phyloP scores from a whole-genome alignment of 257 asterid species.

The Craterostigma plantagineum region DNA sequence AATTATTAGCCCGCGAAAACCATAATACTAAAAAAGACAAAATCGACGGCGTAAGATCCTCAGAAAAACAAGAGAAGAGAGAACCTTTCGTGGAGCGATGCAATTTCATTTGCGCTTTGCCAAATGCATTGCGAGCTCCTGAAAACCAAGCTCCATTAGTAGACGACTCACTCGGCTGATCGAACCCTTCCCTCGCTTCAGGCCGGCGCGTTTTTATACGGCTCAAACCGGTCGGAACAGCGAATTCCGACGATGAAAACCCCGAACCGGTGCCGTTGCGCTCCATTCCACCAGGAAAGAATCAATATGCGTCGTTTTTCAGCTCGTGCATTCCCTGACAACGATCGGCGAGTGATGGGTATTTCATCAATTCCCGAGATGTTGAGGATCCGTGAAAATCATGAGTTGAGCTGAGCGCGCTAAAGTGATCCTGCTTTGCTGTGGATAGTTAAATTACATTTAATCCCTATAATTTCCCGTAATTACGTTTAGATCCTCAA shows the following conservation, averaged over 20 bases:
- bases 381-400: too few species aligned
- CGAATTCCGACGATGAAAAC: constrained; percentile 22
- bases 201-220: constrained; percentile 74
- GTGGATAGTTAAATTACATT: too few species aligned
- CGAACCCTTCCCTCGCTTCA: constrained; percentile 29
- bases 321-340: background rate
- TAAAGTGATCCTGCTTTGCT: too few species aligned
- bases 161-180: constrained; percentile 36
- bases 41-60: too few species aligned
- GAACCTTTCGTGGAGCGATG: constrained; percentile 30
- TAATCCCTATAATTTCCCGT: too few species aligned
- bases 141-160: constrained; percentile 20
- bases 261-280: constrained; percentile 18
- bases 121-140: constrained; percentile 20
- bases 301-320: background rate
- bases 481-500: too few species aligned
- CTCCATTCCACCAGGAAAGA: background rate
- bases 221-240: constrained; percentile 81
- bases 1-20: too few species aligned
- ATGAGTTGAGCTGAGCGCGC: too few species aligned
- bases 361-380: too few species aligned
- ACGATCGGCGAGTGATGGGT: too few species aligned
- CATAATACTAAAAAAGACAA: too few species aligned
- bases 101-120: constrained; percentile 26
- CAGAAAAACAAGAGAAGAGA: too few species aligned